These are phyloP conservation scores for Tuctoria greenei DNA, from an alignment of 176 grass and related monocot species.

Conservation along the genomic window DNA sequence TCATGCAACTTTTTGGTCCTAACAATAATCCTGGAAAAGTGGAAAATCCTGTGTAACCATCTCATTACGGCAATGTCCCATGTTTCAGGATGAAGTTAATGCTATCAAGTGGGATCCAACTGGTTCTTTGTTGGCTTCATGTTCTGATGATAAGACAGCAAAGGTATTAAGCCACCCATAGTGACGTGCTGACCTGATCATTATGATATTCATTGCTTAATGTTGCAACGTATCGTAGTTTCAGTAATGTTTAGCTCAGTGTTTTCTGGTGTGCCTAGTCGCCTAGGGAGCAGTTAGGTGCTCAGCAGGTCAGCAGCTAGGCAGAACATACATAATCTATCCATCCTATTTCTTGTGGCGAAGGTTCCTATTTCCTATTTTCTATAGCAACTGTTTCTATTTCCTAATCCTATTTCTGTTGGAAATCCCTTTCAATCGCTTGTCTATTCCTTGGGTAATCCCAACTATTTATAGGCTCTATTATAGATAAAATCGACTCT, in stretches of 20 bases:
- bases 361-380: too few species aligned
- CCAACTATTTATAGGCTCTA: too few species aligned
- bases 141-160: slow-evolving; percentile 88
- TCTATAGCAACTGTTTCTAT: too few species aligned
- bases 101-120: slow-evolving; percentile 99
- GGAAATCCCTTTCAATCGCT: too few species aligned
- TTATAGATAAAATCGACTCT: too few species aligned
- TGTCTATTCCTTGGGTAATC: too few species aligned
- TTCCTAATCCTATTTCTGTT: too few species aligned
- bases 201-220: neutral
- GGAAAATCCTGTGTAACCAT: neutral
- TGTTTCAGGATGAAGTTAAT: slow-evolving; percentile 91
- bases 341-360: too few species aligned
- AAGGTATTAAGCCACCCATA: slow-evolving; percentile 47
- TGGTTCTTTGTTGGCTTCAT: slow-evolving; percentile 91
- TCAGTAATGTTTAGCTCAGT: slow-evolving; percentile 1
- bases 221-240: slow-evolving; percentile 1
- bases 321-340: too few species aligned
- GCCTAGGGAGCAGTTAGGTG: too few species aligned
- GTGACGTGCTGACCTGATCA: neutral
- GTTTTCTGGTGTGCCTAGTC: too few species aligned
- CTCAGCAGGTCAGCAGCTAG: too few species aligned
- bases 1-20: neutral
- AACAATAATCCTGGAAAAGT: slow-evolving; percentile 10
- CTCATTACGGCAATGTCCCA: neutral